Evolutionary conservation across 2,329 filamentous ascomycete genomes (phyloP).

Genomic region (Monosporascus sp.): DNA sequence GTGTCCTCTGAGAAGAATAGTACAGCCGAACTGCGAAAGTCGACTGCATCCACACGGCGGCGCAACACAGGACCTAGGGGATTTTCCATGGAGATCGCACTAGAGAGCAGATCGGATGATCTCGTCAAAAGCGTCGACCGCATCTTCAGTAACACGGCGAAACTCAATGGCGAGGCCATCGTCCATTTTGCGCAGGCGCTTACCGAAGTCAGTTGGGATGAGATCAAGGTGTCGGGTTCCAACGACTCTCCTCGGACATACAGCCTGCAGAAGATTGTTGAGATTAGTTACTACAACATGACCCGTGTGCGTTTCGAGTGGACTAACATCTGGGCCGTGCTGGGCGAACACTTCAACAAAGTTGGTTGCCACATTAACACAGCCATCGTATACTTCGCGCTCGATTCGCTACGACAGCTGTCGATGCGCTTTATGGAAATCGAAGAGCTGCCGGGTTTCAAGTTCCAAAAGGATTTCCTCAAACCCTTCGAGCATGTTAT

Average conservation of each 20-base stretch:
- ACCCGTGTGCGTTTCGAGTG: constrained; percentile 96
- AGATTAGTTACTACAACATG: constrained; percentile 99
- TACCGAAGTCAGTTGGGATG: constrained; percentile 97
- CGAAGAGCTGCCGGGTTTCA: constrained; percentile 95
- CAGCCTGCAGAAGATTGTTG: constrained; percentile 94
- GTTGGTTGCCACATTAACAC: constrained; percentile 97
- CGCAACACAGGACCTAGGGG: constrained; percentile 57
- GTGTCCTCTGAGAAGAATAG: constrained; percentile 53
- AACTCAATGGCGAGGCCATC: constrained; percentile 88
- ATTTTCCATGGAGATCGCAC: constrained; percentile 73
- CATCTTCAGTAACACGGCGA: constrained; percentile 95
- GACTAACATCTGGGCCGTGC: constrained; percentile 94
- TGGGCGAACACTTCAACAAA: constrained; percentile 98
- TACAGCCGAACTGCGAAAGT: constrained; percentile 57
- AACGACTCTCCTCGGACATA: constrained; percentile 95
- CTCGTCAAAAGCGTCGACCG: constrained; percentile 89
- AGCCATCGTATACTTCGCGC: constrained; percentile 92
- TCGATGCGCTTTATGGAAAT: constrained; percentile 99
- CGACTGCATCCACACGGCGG: constrained; percentile 53
- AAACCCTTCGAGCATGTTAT: constrained; percentile 98
- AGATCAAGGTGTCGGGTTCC: constrained; percentile 94
- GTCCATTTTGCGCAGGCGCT: constrained; percentile 90
- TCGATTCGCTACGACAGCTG: constrained; percentile 90
- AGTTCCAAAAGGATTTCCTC: constrained; percentile 98
- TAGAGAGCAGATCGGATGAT: constrained; percentile 88